These are phyloP conservation scores for Xylaria intraflava DNA, from an alignment of 495 filamentous ascomycete species.

Conservation along the genomic window DNA sequence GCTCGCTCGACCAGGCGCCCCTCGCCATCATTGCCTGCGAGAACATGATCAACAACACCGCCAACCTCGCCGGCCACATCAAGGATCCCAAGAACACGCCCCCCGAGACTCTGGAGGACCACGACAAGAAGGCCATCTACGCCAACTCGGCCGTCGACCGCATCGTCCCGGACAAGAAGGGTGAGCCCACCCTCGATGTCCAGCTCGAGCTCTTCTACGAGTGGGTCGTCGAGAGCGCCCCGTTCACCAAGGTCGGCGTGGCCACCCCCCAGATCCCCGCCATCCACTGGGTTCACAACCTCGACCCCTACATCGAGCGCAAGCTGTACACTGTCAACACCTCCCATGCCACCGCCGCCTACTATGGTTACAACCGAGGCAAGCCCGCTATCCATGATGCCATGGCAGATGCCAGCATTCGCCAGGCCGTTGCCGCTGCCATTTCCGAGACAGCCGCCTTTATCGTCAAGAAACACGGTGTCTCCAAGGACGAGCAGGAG, in stretches of 20 bases:
- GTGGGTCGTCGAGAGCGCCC: conserved; percentile 87
- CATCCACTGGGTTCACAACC: conserved; percentile 85
- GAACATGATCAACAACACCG: conserved; percentile 90
- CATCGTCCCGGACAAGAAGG: conserved; percentile 84
- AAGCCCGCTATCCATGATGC: conserved; percentile 86
- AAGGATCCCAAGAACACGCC: conserved; percentile 61
- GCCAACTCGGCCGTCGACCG: conserved; percentile 98
- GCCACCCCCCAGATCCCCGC: conserved; percentile 65
- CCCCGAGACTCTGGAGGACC: conserved; percentile 49
- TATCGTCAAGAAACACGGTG: conserved; percentile 78
- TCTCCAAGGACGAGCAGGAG: conserved; percentile 68
- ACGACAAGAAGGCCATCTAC: conserved; percentile 65
- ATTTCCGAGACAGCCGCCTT: conserved; percentile 77
- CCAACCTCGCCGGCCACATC: conserved; percentile 74
- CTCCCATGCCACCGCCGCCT: conserved; percentile 92
- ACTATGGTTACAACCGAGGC: conserved; percentile 78
- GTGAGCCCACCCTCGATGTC: conserved; percentile 75
- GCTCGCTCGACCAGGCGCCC: conserved; percentile 58
- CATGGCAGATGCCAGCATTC: conserved; percentile 54
- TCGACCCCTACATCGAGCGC: conserved; percentile 94
- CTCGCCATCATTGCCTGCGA: conserved; percentile 94
- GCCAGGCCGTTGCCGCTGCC: conserved; percentile 63
- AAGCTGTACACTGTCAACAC: conserved; percentile 99
- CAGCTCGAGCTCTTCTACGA: conserved; percentile 97
- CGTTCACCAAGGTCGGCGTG: conserved; percentile 52